These are phyloP conservation scores for Amniculicola lignicola DNA, from an alignment of 495 filamentous ascomycete genomes.

Conservation along the genomic window DNA sequence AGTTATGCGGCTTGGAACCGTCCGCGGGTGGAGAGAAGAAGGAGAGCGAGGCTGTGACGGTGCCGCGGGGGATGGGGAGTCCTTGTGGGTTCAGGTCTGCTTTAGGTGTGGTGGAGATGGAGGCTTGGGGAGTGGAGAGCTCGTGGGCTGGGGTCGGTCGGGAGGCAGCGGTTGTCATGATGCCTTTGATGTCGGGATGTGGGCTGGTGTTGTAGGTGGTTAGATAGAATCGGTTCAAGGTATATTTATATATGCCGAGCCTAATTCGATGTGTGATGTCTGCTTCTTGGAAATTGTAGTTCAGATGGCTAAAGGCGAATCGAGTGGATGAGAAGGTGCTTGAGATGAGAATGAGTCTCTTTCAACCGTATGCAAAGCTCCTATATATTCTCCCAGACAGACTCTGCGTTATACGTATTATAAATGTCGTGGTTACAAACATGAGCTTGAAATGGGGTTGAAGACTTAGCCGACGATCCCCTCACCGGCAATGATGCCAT, in stretches of 20 bases:
- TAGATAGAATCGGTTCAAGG: too few species aligned
- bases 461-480: too few species aligned
- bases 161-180: slow-evolving; percentile 39
- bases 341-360: slow-evolving; percentile 1
- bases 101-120: too few species aligned
- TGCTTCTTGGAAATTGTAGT: too few species aligned
- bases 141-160: slow-evolving; percentile 35
- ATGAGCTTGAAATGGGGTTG: too few species aligned
- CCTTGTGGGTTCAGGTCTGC: slow-evolving; percentile 26
- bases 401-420: slow-evolving; percentile 17
- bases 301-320: slow-evolving; percentile 8
- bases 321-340: slow-evolving; percentile 2
- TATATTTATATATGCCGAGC: too few species aligned
- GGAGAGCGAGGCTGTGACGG: slow-evolving; percentile 60
- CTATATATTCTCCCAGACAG: slow-evolving; percentile 20
- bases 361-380: neutral
- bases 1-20: slow-evolving; percentile 63
- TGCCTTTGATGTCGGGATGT: neutral
- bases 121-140: slow-evolving; percentile 20
- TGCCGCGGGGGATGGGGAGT: slow-evolving; percentile 58
- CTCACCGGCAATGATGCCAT: slow-evolving; percentile 34
- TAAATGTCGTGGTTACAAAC: slow-evolving; percentile 22
- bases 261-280: too few species aligned
- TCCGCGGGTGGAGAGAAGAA: slow-evolving; percentile 67
- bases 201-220: neutral